phyloP scores from a whole-genome alignment of 1,139 yeast genomes.

The Fermentozyma sake region DNA sequence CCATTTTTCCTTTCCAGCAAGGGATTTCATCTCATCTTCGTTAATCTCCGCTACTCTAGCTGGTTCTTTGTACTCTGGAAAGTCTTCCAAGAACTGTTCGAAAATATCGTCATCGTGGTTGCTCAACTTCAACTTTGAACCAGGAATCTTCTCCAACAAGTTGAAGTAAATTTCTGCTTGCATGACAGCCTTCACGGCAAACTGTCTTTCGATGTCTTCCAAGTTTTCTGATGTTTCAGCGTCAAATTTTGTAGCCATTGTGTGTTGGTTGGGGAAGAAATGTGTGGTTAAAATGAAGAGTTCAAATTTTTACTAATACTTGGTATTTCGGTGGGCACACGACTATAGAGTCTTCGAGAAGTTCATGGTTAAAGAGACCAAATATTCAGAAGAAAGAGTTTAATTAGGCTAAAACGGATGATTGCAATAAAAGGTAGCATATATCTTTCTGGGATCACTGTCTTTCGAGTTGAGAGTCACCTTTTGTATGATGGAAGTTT shows the following conservation, averaged over 20 bases:
- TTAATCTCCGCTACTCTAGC: constrained; percentile 51
- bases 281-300: background rate
- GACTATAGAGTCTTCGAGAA: no score
- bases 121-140: constrained; percentile 74
- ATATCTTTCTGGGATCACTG: no score
- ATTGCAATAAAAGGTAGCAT: no score
- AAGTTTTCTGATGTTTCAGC: constrained; percentile 58
- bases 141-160: constrained; percentile 67
- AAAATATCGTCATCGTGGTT: constrained; percentile 80
- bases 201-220: constrained; percentile 84
- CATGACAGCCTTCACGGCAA: constrained; percentile 95
- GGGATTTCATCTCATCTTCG: constrained; percentile 82
- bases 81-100: constrained; percentile 59
- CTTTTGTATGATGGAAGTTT: no score
- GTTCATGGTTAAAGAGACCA: no score
- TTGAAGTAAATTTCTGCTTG: constrained; percentile 96
- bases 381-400: no score
- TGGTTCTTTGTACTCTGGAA: constrained; percentile 77
- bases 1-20: constrained; percentile 84
- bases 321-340: no score
- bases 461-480: no score
- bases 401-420: no score
- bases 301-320: constrained; percentile 1
- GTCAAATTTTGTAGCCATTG: constrained; percentile 26
- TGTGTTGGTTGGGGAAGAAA: constrained; percentile 1